Percentiles rank a stretch among this genome's conserved stretches.
Conservation (phyloP, 495 filamentous ascomycete genomes). For the Hypoxylon subgilvum region DNA sequence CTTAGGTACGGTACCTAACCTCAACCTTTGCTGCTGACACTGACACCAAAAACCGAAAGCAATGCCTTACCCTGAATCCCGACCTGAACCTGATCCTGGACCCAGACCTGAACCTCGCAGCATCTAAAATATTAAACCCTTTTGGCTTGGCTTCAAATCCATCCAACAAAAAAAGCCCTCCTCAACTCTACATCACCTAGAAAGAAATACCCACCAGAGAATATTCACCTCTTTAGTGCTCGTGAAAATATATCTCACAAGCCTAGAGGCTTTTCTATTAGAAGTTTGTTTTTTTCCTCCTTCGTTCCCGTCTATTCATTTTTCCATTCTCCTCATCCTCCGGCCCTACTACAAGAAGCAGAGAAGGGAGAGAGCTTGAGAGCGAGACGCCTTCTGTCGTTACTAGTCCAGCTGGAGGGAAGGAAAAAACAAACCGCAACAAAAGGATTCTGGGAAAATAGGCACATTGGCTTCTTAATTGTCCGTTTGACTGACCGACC, state of each 20-base stretch:
- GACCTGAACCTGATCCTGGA: slow-evolving; percentile 36
- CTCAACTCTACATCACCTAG: slow-evolving; percentile 41
- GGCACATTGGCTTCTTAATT: slow-evolving; percentile 40
- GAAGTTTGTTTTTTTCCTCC: slow-evolving; percentile 36
- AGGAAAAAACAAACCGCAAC: slow-evolving; percentile 7
- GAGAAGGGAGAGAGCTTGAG: too few species aligned
- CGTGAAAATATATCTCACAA: slow-evolving; percentile 27
- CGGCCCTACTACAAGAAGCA: too few species aligned
- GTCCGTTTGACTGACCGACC: slow-evolving; percentile 24
- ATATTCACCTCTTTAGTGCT: slow-evolving; percentile 21
- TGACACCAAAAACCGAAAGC: slow-evolving; percentile 11
- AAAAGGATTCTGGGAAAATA: slow-evolving; percentile 23
- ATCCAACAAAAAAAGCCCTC: slow-evolving; percentile 37
- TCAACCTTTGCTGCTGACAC: slow-evolving; percentile 22
- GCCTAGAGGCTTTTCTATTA: slow-evolving; percentile 31
- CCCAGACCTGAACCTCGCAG: slow-evolving; percentile 41
- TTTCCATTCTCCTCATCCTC: slow-evolving; percentile 17
- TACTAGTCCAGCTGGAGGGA: not conserved
- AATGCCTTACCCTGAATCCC: slow-evolving; percentile 32
- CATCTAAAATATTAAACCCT: slow-evolving; percentile 37
- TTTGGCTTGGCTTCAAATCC: slow-evolving; percentile 41
- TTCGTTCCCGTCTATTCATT: slow-evolving; percentile 14
- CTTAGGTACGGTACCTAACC: slow-evolving; percentile 7
- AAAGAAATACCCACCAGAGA: slow-evolving; percentile 19
- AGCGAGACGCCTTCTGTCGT: slow-evolving; percentile 17